Evolutionary conservation across 2,329 filamentous ascomycete genomes (phyloP), one percentile per base, ranked within the genome.

Genomic region (Neopestalotiopsis sp.): DNA sequence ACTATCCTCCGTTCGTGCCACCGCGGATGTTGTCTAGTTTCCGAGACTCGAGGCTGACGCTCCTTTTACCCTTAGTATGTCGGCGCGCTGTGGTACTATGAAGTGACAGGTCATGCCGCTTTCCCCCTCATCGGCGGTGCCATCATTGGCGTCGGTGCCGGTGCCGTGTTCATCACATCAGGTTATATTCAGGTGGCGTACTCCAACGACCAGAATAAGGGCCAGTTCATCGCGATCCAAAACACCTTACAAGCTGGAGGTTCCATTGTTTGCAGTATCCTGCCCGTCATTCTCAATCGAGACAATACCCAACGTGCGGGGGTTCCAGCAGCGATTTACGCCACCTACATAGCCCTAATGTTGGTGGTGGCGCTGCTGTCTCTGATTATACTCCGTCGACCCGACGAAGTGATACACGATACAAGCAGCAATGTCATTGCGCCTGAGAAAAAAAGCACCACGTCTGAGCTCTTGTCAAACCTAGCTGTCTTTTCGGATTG

Each of bases 141-240:
- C 2, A 34, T 70, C 62, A 74, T 78, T 49, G 78, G 77, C 12
- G 71, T 78, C 28, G 73, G 71, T 10, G 74, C 76, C 2, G 75
- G 77, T 9, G 69, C 78, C 42, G 71, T 79, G 4, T 79, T 77
- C 68, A 72, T 78, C 20, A 75, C 74, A 1, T 75, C 73, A 40
- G 77, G 77, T 1, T 79, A 76, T 45, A 77, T 79, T 65, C 72
- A 75, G 28, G 75, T 74, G 49, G 74, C 77, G 0, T 79, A 79
- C 56, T 74, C 78, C 4, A 77, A 79, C 42, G 78, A 79, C 61
- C 67, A 73, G 13, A 75, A 79, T 28, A 75, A 75, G 66, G 77
- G 77, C 2, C 69, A 67, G 13, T 79, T 74, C 65, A 75, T 78
- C 65, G 74, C 76, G 9, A 75, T 74, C 6, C 72, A 72, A 38